phyloP scores from a whole-genome alignment of 805 yeast species.

The Lipomyces orientalis region DNA sequence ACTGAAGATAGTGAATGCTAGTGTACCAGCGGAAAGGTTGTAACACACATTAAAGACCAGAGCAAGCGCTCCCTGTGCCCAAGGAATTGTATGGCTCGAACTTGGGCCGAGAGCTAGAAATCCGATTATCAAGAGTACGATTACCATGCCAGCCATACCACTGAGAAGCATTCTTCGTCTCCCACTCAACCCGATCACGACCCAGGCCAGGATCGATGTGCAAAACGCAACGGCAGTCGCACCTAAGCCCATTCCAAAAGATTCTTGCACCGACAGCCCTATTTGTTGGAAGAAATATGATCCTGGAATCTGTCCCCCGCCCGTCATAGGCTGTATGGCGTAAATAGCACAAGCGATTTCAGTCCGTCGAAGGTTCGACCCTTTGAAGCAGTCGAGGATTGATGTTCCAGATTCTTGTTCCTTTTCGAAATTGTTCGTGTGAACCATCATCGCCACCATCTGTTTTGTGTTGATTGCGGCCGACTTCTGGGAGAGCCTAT shows the following conservation, averaged over 20 bases:
- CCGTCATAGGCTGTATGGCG: conserved; percentile 36
- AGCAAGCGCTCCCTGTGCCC: conserved; percentile 51
- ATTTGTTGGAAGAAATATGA: conserved; percentile 57
- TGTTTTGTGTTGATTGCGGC: conserved; percentile 5
- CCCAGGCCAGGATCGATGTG: conserved; percentile 22
- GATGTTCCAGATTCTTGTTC: conserved; percentile 10
- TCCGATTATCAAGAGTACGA: conserved; percentile 33
- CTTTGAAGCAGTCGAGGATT: conserved; percentile 20
- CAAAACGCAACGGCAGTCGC: conserved; percentile 16
- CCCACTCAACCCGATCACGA: conserved; percentile 15
- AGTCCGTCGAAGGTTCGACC: conserved; percentile 34
- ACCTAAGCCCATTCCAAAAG: conserved; percentile 15
- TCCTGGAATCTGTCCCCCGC: conserved; percentile 39
- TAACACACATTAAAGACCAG: conserved; percentile 55
- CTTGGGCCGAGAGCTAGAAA: conserved; percentile 33
- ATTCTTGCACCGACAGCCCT: conserved; percentile 27
- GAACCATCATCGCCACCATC: conserved; percentile 25
- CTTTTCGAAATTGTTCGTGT: conserved; percentile 23
- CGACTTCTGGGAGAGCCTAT: background rate
- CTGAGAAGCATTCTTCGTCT: conserved; percentile 31
- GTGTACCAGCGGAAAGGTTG: conserved; percentile 55
- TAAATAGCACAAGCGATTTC: conserved; percentile 46
- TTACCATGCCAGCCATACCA: conserved; percentile 25
- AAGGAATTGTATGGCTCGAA: conserved; percentile 22
- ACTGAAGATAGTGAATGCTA: conserved; percentile 50